phyloP scores from a whole-genome alignment of 352 stramenopile genomes.

The Globisporangium spiculum region DNA sequence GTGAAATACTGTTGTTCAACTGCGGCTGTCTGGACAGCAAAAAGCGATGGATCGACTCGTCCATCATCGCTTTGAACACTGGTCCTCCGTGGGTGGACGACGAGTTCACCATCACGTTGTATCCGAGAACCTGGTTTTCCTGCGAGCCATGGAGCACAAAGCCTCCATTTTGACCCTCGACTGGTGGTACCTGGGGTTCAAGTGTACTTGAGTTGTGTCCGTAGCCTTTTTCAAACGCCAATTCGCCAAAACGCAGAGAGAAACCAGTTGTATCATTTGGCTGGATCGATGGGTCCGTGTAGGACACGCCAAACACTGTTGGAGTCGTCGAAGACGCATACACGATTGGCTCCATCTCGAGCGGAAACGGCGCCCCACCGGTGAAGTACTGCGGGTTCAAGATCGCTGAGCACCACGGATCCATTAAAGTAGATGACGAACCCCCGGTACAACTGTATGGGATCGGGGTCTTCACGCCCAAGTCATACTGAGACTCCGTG shows the following conservation, averaged over 20 bases:
- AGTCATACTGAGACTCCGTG: slow-evolving; percentile 27
- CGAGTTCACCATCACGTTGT: slow-evolving; percentile 66
- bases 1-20: too few relatives aligned
- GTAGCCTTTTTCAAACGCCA: slow-evolving; percentile 48
- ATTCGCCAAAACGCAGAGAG: slow-evolving; percentile 54
- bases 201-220: slow-evolving; percentile 22
- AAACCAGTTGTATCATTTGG: slow-evolving; percentile 54
- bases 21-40: slow-evolving; percentile 21
- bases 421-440: not conserved
- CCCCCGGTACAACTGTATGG: slow-evolving; percentile 42
- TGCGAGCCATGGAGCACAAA: slow-evolving; percentile 46
- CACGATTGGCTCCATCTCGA: slow-evolving; percentile 34
- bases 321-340: slow-evolving; percentile 33
- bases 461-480: slow-evolving; percentile 33
- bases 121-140: slow-evolving; percentile 36
- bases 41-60: slow-evolving; percentile 55
- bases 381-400: slow-evolving; percentile 25
- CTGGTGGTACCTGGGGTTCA: not conserved
- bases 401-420: slow-evolving; percentile 21
- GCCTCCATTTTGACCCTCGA: slow-evolving; percentile 51
- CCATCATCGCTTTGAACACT: slow-evolving; percentile 59
- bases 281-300: slow-evolving; percentile 34
- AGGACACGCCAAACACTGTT: slow-evolving; percentile 52
- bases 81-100: slow-evolving; percentile 41
- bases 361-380: slow-evolving; percentile 24